These are phyloP conservation scores for Trichoderma sp. DNA, from an alignment of 2,329 filamentous ascomycete species.

Conservation along the genomic window DNA sequence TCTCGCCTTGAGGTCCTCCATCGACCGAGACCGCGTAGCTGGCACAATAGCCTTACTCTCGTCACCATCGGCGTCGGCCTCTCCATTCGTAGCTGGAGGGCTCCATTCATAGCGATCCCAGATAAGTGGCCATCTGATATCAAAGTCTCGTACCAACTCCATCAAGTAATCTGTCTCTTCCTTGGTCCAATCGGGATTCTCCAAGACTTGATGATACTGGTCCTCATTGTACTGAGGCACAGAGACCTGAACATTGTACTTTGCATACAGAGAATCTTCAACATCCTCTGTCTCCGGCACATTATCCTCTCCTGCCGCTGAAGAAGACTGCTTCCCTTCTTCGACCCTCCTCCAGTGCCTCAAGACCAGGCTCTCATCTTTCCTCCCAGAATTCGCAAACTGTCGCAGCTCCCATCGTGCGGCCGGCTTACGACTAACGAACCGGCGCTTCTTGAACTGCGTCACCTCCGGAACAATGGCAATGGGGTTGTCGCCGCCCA, in stretches of 20 bases:
- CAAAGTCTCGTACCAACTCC: slow-evolving; percentile 71
- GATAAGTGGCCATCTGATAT: slow-evolving; percentile 87
- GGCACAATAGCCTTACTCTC: slow-evolving; percentile 57
- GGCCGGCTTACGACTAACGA: slow-evolving; percentile 56
- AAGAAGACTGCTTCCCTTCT: slow-evolving; percentile 41
- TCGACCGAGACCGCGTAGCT: slow-evolving; percentile 59
- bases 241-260: slow-evolving; percentile 81
- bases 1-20: slow-evolving; percentile 89
- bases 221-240: slow-evolving; percentile 83
- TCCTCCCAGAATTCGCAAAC: slow-evolving; percentile 77
- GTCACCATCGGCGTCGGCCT: slow-evolving; percentile 48
- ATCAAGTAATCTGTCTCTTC: slow-evolving; percentile 94
- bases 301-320: slow-evolving; percentile 31
- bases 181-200: slow-evolving; percentile 78
- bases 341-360: slow-evolving; percentile 76
- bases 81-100: slow-evolving; percentile 47
- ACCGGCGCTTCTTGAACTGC: slow-evolving; percentile 60
- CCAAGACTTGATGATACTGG: slow-evolving; percentile 76
- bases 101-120: slow-evolving; percentile 87
- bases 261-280: slow-evolving; percentile 72
- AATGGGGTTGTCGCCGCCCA: slow-evolving; percentile 67
- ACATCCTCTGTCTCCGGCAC: slow-evolving; percentile 34
- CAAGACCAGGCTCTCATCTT: slow-evolving; percentile 66
- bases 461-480: slow-evolving; percentile 63
- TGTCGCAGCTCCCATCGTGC: slow-evolving; percentile 65